Evolutionary conservation across 768 basidiomycete species (phyloP).

Genomic region (Ephemerocybe angulata): DNA sequence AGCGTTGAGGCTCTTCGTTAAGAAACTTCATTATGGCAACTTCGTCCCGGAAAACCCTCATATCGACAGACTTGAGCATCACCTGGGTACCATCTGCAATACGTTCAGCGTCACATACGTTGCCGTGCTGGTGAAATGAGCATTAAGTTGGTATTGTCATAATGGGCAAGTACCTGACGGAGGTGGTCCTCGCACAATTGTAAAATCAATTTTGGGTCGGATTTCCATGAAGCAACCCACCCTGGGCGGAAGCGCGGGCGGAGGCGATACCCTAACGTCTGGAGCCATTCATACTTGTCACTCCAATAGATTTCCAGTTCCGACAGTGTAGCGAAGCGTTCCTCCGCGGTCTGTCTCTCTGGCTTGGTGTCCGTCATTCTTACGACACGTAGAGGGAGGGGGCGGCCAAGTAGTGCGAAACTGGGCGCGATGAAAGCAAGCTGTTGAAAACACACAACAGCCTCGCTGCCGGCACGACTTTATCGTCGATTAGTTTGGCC

Average conservation of each 20-base stretch:
- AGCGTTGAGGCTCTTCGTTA: slow-evolving; percentile 14
- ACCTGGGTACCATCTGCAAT: not conserved
- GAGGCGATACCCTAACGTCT: not conserved
- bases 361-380: no score
- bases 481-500: no score
- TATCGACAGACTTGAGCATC: slow-evolving; percentile 10
- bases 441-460: not conserved
- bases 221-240: not conserved
- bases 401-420: not conserved
- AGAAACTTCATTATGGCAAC: slow-evolving; percentile 22
- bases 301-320: not conserved
- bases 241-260: not conserved
- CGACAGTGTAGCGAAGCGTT: no score
- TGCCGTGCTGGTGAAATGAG: not conserved
- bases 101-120: not conserved
- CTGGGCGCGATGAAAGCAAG: not conserved
- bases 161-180: not conserved
- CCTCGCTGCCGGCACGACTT: not conserved
- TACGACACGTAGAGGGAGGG: not conserved
- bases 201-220: not conserved
- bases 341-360: no score
- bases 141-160: not conserved
- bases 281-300: not conserved
- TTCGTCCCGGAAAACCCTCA: slow-evolving; percentile 18
- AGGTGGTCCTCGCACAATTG: not conserved